Conservation (phyloP, 2,329 filamentous ascomycete species). For the Neofusicoccum sp. region DNA sequence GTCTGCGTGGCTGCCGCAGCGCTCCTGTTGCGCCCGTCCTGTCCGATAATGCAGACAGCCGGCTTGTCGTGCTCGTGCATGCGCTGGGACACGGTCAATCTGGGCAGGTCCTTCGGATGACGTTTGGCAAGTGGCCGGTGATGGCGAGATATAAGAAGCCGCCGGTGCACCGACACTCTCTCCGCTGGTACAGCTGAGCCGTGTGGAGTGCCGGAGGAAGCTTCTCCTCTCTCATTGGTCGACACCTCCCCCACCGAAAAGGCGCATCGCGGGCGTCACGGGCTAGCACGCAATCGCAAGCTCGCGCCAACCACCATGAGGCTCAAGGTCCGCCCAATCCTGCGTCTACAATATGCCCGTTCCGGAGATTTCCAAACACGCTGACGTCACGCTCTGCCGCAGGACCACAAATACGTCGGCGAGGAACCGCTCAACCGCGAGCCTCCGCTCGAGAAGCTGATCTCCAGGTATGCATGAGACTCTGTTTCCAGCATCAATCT, state of each 20-base stretch:
- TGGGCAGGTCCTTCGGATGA: too few species aligned
- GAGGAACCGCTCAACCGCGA: constrained; percentile 51
- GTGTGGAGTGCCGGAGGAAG: too few species aligned
- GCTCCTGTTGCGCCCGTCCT: too few species aligned
- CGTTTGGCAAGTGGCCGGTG: too few species aligned
- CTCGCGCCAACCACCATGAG: constrained; percentile 1
- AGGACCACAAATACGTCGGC: constrained; percentile 37
- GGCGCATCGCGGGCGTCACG: not conserved
- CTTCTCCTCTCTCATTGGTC: not conserved
- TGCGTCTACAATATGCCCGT: constrained; percentile 1
- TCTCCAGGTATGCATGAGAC: constrained; percentile 37
- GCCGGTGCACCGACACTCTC: too few species aligned
- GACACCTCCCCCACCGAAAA: not conserved
- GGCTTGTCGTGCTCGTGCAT: too few species aligned
- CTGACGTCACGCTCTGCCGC: not conserved
- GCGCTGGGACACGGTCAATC: too few species aligned
- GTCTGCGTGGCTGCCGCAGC: too few species aligned
- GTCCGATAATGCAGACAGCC: too few species aligned
- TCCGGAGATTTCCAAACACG: not conserved
- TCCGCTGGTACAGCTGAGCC: too few species aligned
- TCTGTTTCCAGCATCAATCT: not conserved
- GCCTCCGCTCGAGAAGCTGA: constrained; percentile 44
- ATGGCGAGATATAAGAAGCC: too few species aligned
- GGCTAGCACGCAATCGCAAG: constrained; percentile 17
- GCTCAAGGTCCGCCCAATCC: not conserved